These are phyloP conservation scores for Periconia digitata DNA, from an alignment of 2,329 filamentous ascomycete genomes.

Conservation along the genomic window DNA sequence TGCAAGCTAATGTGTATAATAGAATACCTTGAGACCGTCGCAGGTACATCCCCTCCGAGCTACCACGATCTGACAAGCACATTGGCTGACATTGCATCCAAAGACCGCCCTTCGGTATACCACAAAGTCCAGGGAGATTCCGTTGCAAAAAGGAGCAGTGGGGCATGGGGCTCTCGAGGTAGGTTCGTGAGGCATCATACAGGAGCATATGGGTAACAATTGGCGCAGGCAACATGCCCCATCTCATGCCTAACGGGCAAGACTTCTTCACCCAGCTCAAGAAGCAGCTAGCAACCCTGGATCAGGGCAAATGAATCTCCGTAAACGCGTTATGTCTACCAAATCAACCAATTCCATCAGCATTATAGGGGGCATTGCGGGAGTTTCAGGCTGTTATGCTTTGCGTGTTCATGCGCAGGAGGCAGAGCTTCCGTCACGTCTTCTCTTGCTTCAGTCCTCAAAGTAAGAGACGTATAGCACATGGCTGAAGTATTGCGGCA, in stretches of 20 bases:
- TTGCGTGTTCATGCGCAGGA: slow-evolving; percentile 10
- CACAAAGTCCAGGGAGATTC: slow-evolving; percentile 45
- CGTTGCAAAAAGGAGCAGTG: slow-evolving; percentile 39
- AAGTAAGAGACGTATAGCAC: slow-evolving; percentile 14
- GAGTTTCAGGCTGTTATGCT: slow-evolving; percentile 30
- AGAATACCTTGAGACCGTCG: slow-evolving; percentile 34
- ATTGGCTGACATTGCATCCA: slow-evolving; percentile 19
- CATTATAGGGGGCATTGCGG: slow-evolving; percentile 37
- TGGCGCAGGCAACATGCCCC: slow-evolving; percentile 35
- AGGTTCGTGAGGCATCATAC: slow-evolving; percentile 7
- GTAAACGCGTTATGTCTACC: slow-evolving; percentile 19
- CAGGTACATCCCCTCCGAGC: slow-evolving; percentile 20
- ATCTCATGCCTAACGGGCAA: slow-evolving; percentile 48
- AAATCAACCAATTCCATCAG: slow-evolving; percentile 32
- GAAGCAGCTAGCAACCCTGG: slow-evolving; percentile 47
- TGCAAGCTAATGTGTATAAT: slow-evolving; percentile 19
- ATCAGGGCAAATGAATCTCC: slow-evolving; percentile 42
- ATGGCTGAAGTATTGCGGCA: slow-evolving; percentile 19
- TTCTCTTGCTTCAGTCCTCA: slow-evolving; percentile 15
- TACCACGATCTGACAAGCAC: slow-evolving; percentile 4
- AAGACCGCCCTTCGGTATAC: slow-evolving; percentile 36
- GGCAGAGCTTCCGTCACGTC: slow-evolving; percentile 7
- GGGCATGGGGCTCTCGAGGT: slow-evolving; percentile 46
- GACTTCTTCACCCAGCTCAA: slow-evolving; percentile 50
- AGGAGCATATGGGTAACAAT: slow-evolving; percentile 13